Evolutionary conservation across 306 rosid species (phyloP), one percentile per base, ranked within the genome.

Genomic region (Rosa rugosa): DNA sequence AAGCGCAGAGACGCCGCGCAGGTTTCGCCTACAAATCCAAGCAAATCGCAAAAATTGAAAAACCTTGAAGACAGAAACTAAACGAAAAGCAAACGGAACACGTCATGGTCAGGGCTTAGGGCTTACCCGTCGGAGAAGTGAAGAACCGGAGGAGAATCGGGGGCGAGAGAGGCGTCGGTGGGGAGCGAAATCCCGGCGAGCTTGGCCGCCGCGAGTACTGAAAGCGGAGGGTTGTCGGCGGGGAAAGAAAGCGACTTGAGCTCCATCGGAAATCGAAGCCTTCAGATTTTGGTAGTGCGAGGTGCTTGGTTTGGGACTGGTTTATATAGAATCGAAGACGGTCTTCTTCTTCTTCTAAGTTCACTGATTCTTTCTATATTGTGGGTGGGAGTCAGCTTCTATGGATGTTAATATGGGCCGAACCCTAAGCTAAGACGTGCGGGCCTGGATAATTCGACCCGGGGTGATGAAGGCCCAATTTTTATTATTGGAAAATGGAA

Each of bases 181-280:
- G 89, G 77, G 9, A 77, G 81, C 42, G 90, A 54, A 36, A 91
- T 17, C 3, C 88, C 90, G 56, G 93, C 88, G 57, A 95, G 73
- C 82, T 86, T 95, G 20, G 92, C 87, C 9, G 98, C 96, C 53
- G 86, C 89, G 46, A 95, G 84, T 25, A 90, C 89, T 23, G 97
- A 72, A 27, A 92, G 80, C 13, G 99, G 98, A 18, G 98, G 96
- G 60, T 73, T 47, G 40, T 90, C 81, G 5, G 91, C 88, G 63
- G 94, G 49, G 77, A 92, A 95, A 0, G 92, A 77, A 17, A 93
- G 72, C 49, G 69, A 77, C 79, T 84, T 69, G 69, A 90, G 78
- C 73, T 88, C 91, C 97, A 92, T 92, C 2, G 3, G 4, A 36
- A 62, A 50, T 9, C 8, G 0, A 44, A 65, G 42, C 22, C 11